Conservation (phyloP, 1,284 basidiomycete genomes). For the Cutaneotrichosporon arboriforme region DNA sequence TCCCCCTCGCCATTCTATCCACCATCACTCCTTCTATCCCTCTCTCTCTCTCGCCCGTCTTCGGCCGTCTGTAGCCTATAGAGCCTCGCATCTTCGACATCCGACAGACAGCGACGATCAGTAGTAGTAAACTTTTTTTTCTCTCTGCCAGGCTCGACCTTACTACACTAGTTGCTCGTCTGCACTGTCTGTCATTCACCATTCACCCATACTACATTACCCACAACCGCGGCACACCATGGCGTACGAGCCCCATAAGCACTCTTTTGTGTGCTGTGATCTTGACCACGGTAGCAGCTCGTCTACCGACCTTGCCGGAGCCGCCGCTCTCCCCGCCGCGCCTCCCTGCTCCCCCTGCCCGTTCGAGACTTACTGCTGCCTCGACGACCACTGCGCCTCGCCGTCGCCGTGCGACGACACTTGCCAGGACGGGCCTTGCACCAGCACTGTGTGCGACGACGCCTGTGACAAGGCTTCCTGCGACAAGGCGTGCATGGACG, state of each 20-base stretch:
- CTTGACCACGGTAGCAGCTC: conserved; percentile 27
- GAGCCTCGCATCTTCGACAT: too few species aligned
- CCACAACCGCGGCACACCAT: neutral
- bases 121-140: neutral
- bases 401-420: conserved; percentile 11
- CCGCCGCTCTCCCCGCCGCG: neutral
- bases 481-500: conserved; percentile 6
- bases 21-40: neutral
- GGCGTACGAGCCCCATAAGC: conserved; percentile 5
- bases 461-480: conserved; percentile 17
- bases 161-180: too few species aligned
- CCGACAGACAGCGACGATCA: neutral
- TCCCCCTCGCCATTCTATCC: neutral
- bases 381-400: conserved; percentile 18
- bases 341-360: conserved; percentile 9
- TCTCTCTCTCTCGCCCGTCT: too few species aligned
- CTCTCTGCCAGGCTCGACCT: too few species aligned
- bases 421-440: conserved; percentile 15
- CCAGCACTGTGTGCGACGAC: neutral
- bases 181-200: too few species aligned
- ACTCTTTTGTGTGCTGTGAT: conserved; percentile 40
- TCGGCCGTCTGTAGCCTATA: too few species aligned
- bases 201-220: neutral
- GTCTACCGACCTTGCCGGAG: neutral
- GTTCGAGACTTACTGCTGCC: conserved; percentile 25